Conservation (phyloP, 257 asterid species). For the Capsicum rhomboideum region DNA sequence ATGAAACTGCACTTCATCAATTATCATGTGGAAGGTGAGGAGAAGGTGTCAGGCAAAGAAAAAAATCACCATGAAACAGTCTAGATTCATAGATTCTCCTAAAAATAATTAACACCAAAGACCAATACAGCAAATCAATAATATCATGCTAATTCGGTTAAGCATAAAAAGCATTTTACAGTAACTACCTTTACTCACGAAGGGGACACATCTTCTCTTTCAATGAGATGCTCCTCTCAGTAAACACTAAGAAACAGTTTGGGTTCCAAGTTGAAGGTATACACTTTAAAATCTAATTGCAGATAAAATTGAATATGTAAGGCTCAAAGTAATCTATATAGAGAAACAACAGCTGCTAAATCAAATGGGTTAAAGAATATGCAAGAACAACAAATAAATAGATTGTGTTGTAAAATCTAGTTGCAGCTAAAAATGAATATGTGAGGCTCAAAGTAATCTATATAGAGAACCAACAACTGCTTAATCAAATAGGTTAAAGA, state of each 20-base stretch:
- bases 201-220: not conserved
- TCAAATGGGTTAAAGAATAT: not conserved
- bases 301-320: not conserved
- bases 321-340: not conserved
- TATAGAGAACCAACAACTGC: not conserved
- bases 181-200: not conserved
- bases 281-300: not conserved
- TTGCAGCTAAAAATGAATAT: not conserved
- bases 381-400: not conserved
- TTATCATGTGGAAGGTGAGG: not conserved
- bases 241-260: not conserved
- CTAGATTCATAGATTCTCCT: not conserved
- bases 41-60: not conserved
- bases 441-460: not conserved
- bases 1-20: constrained; percentile 12
- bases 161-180: not conserved
- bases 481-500: not conserved
- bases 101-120: not conserved
- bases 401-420: not conserved
- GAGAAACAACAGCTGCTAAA: not conserved
- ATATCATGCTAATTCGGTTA: not conserved
- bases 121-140: not conserved
- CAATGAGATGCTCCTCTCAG: not conserved
- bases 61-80: not conserved
- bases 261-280: not conserved